Evolutionary conservation across 73 alveolate species (phyloP), one percentile per base, ranked within the genome.

Genomic region (Durusdinium trenchii): DNA sequence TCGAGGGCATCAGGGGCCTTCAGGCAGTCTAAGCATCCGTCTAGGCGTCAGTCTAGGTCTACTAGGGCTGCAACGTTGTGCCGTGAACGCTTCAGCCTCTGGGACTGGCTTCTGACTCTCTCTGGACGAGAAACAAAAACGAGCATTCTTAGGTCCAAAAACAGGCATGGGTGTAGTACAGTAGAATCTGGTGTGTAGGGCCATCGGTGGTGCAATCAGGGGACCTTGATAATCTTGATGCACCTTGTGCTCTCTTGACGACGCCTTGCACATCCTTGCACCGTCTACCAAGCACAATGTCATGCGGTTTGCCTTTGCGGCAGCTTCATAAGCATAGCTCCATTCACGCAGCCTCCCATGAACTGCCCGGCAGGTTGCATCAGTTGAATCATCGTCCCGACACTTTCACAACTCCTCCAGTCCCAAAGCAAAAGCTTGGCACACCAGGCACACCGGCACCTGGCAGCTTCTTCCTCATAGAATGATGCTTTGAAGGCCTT

Each of bases 321-420:
- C 76, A 14, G 96, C 96, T 64, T 89, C 86, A 46, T 89, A 64
- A 46, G 96, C 96, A n/a, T 62, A 52, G 86, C 86, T 89, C 96
- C 96, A 89, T 73, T 89, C 73, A 7, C 96, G 96, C 64, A 89
- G 81, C 96, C 96, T 61, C 54, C 28, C n/a, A 32, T 32, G 3
- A 60, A 60, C 18, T 0, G 73, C 1, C 30, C 73, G n/a, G n/a
- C 30, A 23, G 30, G n/a, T 60, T 60, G 4, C 73, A 60, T 32
- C 18, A 60, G 73, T 60, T 60, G 73, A 23, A 2, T 32, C 73
- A 60, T 16, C 23, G 23, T 16, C 32, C 23, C 12, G 32, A 57
- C 69, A 57, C 12, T 12, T 23, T 57, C 69, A 57, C 69, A 16
- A 23, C 30, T 60, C 73, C 18, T 60, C n/a, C 4, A 23, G 73